These are phyloP conservation scores for Acacia crassicarpa DNA, from an alignment of 306 rosid genomes.

Conservation along the genomic window DNA sequence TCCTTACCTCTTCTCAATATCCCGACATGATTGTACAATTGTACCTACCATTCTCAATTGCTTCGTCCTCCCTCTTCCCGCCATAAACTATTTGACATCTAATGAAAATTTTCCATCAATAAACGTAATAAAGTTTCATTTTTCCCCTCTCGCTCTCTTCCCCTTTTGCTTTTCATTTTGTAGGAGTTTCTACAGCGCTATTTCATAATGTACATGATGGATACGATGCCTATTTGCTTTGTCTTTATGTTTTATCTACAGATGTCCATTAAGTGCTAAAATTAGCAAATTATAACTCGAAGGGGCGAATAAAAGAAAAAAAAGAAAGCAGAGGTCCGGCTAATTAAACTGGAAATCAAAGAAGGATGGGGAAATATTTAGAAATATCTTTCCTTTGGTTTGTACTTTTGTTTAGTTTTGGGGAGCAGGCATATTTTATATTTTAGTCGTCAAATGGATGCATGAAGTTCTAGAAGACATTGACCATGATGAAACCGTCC, in stretches of 20 bases:
- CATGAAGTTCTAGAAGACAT: slow-evolving; percentile 32
- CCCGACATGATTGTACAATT: slow-evolving; percentile 8
- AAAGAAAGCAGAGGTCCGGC: not conserved
- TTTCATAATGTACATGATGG: not conserved
- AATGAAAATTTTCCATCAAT: not conserved
- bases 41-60: not conserved
- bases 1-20: slow-evolving; percentile 13
- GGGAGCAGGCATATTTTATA: not conserved
- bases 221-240: not conserved
- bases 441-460: not conserved
- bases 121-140: not conserved
- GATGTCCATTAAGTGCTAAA: not conserved
- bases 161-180: not conserved
- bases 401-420: not conserved
- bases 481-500: slow-evolving; percentile 25
- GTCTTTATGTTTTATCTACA: not conserved
- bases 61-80: slow-evolving; percentile 2
- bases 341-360: not conserved
- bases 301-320: not conserved
- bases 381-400: not conserved
- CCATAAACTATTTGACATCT: not conserved
- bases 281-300: not conserved
- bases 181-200: not conserved
- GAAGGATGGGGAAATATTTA: not conserved
- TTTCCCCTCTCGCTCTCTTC: not conserved